phyloP scores from a whole-genome alignment of 73 alveolate species.

The Paramecium bursaria region DNA sequence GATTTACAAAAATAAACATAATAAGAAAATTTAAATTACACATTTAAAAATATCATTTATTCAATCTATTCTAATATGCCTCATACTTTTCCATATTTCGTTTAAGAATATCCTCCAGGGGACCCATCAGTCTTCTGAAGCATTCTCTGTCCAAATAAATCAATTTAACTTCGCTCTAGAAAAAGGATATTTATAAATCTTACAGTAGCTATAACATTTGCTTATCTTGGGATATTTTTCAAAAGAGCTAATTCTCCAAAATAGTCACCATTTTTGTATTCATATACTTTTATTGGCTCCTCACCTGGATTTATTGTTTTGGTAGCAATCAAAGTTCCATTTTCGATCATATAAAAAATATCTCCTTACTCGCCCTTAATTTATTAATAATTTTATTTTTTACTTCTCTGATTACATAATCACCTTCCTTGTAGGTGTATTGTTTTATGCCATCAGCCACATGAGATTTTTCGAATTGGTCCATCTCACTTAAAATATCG shows the following conservation, averaged over 20 bases:
- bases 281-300: slow-evolving; percentile 82
- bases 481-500: slow-evolving; percentile 82
- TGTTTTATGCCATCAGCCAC: slow-evolving; percentile 90
- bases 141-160: slow-evolving; percentile 76
- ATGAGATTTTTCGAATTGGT: slow-evolving; percentile 86
- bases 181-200: slow-evolving; percentile 60
- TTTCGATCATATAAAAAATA: slow-evolving; percentile 91
- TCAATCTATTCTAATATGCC: slow-evolving; percentile 58
- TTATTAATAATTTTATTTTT: not conserved
- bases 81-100: slow-evolving; percentile 79
- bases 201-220: slow-evolving; percentile 87
- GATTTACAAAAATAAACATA: no score
- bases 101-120: slow-evolving; percentile 80
- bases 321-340: slow-evolving; percentile 91
- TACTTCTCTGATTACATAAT: slow-evolving; percentile 77
- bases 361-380: slow-evolving; percentile 90
- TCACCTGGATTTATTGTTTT: slow-evolving; percentile 83
- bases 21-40: no score
- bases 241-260: slow-evolving; percentile 96
- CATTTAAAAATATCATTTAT: no score
- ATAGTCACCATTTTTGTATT: slow-evolving; percentile 89
- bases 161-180: slow-evolving; percentile 71
- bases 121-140: slow-evolving; percentile 86
- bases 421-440: slow-evolving; percentile 74
- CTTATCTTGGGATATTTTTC: slow-evolving; percentile 95